Conservation (phyloP, 169 alveolate genomes). For the Eimeria nieschulzi region DNA sequence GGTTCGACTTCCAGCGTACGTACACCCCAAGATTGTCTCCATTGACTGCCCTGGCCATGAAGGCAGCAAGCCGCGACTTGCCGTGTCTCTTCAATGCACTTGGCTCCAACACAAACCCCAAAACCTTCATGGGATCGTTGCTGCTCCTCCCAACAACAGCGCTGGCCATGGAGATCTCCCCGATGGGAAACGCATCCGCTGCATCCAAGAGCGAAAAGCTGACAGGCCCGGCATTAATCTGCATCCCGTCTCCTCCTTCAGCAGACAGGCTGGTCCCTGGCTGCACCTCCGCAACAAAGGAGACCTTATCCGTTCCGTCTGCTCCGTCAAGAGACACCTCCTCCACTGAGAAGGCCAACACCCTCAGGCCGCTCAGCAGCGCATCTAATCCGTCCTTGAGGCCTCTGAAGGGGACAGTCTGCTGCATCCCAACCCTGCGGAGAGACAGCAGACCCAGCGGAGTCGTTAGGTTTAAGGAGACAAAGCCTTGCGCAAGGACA, state of each 20-base stretch:
- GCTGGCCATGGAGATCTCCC: not conserved
- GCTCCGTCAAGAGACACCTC: not conserved
- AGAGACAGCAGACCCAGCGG: not conserved
- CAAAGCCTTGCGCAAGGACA: not conserved
- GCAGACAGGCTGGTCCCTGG: not conserved
- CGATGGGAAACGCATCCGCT: not conserved
- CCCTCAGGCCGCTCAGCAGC: not conserved
- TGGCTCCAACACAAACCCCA: not conserved
- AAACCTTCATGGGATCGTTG: not conserved
- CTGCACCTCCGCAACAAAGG: not conserved
- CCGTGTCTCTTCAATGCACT: not conserved
- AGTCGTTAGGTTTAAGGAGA: not conserved
- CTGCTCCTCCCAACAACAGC: constrained; percentile 4
- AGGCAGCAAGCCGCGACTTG: not conserved
- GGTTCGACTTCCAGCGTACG: not conserved
- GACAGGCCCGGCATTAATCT: not conserved
- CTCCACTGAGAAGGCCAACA: not conserved
- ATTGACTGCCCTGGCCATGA: not conserved
- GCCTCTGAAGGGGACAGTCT: not conserved
- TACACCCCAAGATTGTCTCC: not conserved
- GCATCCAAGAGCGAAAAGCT: not conserved
- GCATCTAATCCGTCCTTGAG: not conserved
- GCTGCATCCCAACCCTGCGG: not conserved
- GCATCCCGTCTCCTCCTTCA: not conserved
- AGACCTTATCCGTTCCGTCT: not conserved